Percentiles rank a stretch among this genome's conserved stretches.
Conservation (phyloP, 2,329 filamentous ascomycete genomes). For the Proliferodiscus dingleyae region DNA sequence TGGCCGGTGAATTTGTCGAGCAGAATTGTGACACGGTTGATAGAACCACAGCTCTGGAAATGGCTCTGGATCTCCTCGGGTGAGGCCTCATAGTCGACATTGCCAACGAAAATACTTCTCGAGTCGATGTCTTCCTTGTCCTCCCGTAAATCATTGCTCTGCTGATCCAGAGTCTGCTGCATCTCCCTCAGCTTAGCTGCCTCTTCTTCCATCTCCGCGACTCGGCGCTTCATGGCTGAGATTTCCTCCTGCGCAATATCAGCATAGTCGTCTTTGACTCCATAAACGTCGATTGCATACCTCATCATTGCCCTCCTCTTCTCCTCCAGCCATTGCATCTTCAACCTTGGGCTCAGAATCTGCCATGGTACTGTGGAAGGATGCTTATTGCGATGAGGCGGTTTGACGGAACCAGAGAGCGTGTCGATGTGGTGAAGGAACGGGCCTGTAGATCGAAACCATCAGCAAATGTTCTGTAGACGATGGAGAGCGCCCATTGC, state of each 20-base stretch:
- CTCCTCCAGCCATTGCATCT: slow-evolving; percentile 24
- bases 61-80: slow-evolving; percentile 98
- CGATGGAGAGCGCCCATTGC: too few species aligned
- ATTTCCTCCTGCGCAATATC: slow-evolving; percentile 62
- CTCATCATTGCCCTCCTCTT: slow-evolving; percentile 31
- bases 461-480: background rate
- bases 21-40: slow-evolving; percentile 96
- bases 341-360: slow-evolving; percentile 26
- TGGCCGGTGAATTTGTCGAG: slow-evolving; percentile 98
- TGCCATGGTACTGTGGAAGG: slow-evolving; percentile 21
- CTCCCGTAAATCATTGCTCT: slow-evolving; percentile 76
- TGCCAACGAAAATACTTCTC: slow-evolving; percentile 95
- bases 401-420: background rate
- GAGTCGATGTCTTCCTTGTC: slow-evolving; percentile 95
- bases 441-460: background rate
- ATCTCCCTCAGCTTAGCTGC: slow-evolving; percentile 81
- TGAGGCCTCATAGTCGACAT: slow-evolving; percentile 95
- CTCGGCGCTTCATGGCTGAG: slow-evolving; percentile 77
- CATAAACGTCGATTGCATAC: slow-evolving; percentile 14
- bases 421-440: slow-evolving; percentile 3
- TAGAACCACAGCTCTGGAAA: slow-evolving; percentile 94
- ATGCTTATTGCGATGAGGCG: background rate
- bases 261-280: slow-evolving; percentile 4
- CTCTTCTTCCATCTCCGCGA: slow-evolving; percentile 88
- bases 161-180: slow-evolving; percentile 80